Conservation (phyloP, 225 moss, liverwort and hornwort species). For the Pleurozium schreberi region DNA sequence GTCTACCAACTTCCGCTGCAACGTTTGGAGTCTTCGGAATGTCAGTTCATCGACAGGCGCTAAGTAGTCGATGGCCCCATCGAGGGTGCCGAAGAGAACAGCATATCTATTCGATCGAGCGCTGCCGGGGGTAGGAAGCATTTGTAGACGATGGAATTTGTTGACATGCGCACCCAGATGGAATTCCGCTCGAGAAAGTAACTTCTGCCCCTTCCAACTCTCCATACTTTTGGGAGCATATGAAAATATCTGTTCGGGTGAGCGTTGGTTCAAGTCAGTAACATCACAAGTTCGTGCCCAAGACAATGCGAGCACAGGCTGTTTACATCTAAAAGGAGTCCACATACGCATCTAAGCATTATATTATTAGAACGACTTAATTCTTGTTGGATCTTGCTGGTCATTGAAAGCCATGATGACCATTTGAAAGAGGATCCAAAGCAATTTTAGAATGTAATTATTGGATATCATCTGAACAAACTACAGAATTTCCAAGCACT, state of each 20-base stretch:
- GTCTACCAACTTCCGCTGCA: constrained; percentile 95
- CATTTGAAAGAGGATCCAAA: not conserved
- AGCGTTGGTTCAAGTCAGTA: not conserved
- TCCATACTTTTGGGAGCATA: constrained; percentile 97
- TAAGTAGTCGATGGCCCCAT: constrained; percentile 81
- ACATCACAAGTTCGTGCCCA: not conserved
- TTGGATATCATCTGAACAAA: not conserved
- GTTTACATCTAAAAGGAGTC: not conserved
- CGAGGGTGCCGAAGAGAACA: constrained; percentile 88
- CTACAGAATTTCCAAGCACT: not conserved
- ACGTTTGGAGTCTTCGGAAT: constrained; percentile 84
- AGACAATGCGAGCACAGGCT: not conserved
- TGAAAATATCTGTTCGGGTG: constrained; percentile 61
- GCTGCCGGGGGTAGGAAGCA: constrained; percentile 70
- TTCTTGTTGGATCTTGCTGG: not conserved
- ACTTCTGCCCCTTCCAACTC: constrained; percentile 98
- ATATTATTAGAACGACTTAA: not conserved
- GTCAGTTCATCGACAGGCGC: constrained; percentile 96
- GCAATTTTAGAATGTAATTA: not conserved
- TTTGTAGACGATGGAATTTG: constrained; percentile 91
- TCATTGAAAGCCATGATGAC: not conserved
- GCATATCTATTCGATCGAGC: constrained; percentile 84
- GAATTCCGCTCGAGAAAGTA: constrained; percentile 92
- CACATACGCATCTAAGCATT: not conserved
- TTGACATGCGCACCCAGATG: constrained; percentile 88